These are phyloP conservation scores for Cercospora sp. DNA, from an alignment of 2,329 filamentous ascomycete species.

Conservation along the genomic window DNA sequence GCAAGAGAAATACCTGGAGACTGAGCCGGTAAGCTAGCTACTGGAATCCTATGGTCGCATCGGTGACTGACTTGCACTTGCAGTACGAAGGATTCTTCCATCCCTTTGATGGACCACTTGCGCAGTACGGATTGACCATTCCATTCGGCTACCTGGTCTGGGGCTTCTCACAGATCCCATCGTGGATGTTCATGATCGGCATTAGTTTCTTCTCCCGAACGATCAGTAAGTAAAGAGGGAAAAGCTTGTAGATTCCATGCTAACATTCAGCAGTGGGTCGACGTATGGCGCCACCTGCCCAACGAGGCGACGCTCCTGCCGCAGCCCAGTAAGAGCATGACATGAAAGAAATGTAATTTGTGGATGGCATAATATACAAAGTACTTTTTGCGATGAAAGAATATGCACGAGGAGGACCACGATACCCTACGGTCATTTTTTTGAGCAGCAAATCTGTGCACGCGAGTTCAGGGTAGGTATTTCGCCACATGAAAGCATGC, in stretches of 20 bases:
- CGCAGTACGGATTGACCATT: conserved; percentile 61
- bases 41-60: background rate
- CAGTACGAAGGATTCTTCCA: conserved; percentile 69
- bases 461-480: background rate
- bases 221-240: conserved; percentile 50
- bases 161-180: conserved; percentile 60
- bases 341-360: background rate
- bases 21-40: conserved; percentile 34
- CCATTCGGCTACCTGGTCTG: conserved; percentile 69
- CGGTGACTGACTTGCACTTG: background rate
- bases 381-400: background rate
- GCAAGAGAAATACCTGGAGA: conserved; percentile 58
- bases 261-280: conserved; percentile 11
- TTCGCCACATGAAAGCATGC: background rate
- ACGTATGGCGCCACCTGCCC: conserved; percentile 8
- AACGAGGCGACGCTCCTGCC: conserved; percentile 5
- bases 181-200: conserved; percentile 75
- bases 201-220: conserved; percentile 71
- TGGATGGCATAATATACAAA: background rate
- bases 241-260: background rate
- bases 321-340: conserved; percentile 4
- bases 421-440: conserved; percentile 4
- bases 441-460: conserved; percentile 1
- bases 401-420: conserved; percentile 4
- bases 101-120: conserved; percentile 69